Evolutionary conservation across 345 rosid species (phyloP), one percentile per base, ranked within the genome.

Genomic region (Ricinus communis): DNA sequence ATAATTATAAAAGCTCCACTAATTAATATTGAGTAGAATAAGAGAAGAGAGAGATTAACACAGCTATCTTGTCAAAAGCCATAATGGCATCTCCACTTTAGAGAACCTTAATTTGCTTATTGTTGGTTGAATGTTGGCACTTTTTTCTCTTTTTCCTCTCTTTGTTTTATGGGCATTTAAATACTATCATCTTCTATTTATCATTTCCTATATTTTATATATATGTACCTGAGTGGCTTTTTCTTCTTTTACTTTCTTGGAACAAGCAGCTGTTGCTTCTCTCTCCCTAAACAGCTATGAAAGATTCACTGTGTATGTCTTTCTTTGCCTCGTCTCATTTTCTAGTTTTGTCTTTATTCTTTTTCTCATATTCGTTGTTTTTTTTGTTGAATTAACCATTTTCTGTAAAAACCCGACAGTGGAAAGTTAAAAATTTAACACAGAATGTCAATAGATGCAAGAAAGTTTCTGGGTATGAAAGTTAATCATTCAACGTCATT

Each of bases 71-170:
- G 70, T 69, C 71, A 13, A 69, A 41, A 28, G 30, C 54, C 63
- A 73, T 78, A 8, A 76, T 70, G 53, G 69, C 62, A 56, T 68
- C 76, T 69, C 77, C 78, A 74, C 78, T 74, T 62, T 30, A 70
- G 2, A 45, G 72, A 59, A 40, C 8, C 66, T 30, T 24, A 61
- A 55, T 33, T 67, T 47, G 67, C 75, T 72, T 65, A 52, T 40
- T 66, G 38, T n/a, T 38, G 43, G 54, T 78, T 47, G 58, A 49
- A 43, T 9, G 12, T 9, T 43, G 12, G 12, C 47, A 43, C 43
- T 12, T 43, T 43, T 4, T 71, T 11, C 21, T 22, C 28, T 52
- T 47, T 22, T 30, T 16, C 36, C 38, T 25, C 27, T 43, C 19
- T 63, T 63, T 68, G 56, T 38, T 46, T 52, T 45, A n/a, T 28